Evolutionary conservation across 2,329 filamentous ascomycete genomes (phyloP).

Genomic region (Alternaria ethzedia): DNA sequence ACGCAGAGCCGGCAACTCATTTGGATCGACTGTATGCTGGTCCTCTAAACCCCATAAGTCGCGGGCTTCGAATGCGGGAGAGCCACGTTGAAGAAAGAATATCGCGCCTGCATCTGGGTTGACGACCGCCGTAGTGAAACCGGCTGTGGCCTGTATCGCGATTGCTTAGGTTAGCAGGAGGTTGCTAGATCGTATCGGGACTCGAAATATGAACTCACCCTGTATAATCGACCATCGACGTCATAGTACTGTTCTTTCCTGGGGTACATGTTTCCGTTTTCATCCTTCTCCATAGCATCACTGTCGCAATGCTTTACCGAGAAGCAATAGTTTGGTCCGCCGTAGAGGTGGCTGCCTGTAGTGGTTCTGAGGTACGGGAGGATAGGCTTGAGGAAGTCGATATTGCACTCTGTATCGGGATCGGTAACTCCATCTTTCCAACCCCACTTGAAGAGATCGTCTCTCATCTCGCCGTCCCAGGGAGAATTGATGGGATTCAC

Average conservation of each 20-base stretch:
- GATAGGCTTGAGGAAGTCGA: neutral
- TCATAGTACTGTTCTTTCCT: neutral
- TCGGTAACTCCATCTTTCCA: neutral
- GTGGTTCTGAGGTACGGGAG: neutral
- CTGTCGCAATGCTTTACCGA: neutral
- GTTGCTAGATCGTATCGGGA: neutral
- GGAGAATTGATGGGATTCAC: neutral
- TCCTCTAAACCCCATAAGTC: neutral
- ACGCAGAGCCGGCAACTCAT: neutral
- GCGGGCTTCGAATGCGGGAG: neutral
- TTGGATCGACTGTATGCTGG: neutral
- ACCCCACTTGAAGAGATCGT: neutral
- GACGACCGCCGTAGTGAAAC: neutral
- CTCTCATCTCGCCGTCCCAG: neutral
- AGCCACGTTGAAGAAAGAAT: neutral
- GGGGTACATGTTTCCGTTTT: neutral
- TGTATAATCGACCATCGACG: neutral
- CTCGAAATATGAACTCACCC: neutral
- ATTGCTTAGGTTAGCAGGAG: no score
- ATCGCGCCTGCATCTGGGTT: neutral
- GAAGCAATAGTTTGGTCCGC: conserved; percentile 3
- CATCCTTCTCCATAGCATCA: neutral
- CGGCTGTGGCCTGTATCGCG: neutral
- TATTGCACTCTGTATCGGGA: neutral
- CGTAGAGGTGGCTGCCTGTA: neutral